Conservation (phyloP, 441 rosid genomes). For the Capsella rubella region DNA sequence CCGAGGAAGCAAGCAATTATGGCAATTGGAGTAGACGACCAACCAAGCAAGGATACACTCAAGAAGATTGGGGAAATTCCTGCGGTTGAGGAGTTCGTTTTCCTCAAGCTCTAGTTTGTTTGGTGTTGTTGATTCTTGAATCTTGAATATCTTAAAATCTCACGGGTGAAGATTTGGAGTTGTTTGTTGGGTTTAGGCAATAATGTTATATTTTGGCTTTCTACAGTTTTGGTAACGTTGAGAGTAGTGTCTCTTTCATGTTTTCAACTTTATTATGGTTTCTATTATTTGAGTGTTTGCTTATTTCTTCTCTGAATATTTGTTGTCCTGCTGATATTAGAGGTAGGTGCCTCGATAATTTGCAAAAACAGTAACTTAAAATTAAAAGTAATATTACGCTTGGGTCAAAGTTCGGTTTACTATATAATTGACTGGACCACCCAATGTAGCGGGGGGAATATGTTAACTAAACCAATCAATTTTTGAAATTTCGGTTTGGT, state of each 20-base stretch:
- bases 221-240: slow-evolving; percentile 51
- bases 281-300: slow-evolving; percentile 10
- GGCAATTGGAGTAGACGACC: slow-evolving; percentile 97
- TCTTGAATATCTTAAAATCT: not conserved
- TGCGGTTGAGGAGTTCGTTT: slow-evolving; percentile 85
- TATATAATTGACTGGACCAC: not conserved
- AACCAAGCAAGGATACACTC: slow-evolving; percentile 63
- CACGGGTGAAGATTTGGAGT: not conserved
- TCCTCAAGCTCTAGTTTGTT: slow-evolving; percentile 70
- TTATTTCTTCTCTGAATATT: not conserved
- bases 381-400: no score
- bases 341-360: no score
- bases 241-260: slow-evolving; percentile 31
- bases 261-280: slow-evolving; percentile 25
- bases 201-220: slow-evolving; percentile 33
- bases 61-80: slow-evolving; percentile 79
- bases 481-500: not conserved
- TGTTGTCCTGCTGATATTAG: not conserved
- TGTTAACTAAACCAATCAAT: not conserved
- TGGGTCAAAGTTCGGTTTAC: no score
- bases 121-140: slow-evolving; percentile 21
- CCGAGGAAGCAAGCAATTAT: slow-evolving; percentile 89
- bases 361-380: no score
- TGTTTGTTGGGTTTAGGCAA: slow-evolving; percentile 21
- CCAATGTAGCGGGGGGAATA: not conserved